These are phyloP conservation scores for Melanopsichium pennsylvanicum DNA, from an alignment of 1,284 basidiomycete genomes.

Conservation along the genomic window DNA sequence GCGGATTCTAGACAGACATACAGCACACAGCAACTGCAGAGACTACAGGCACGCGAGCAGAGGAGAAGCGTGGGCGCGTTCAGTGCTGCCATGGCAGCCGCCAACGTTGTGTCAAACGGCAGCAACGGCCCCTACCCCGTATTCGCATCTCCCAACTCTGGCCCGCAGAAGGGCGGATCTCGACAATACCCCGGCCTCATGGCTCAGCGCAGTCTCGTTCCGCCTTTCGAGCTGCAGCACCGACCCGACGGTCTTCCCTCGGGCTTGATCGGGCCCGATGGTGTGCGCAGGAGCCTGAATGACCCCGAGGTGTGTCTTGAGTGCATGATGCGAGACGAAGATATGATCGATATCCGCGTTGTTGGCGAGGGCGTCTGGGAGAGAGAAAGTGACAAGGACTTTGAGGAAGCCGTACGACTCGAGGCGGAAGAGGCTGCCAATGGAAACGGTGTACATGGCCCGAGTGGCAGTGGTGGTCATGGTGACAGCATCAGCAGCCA, in stretches of 20 bases:
- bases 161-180: conserved; percentile 30
- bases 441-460: neutral
- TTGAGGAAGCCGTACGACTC: conserved; percentile 77
- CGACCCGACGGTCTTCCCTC: conserved; percentile 60
- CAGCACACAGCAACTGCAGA: conserved; percentile 60
- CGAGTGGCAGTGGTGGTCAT: conserved; percentile 15
- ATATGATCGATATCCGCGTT: conserved; percentile 95
- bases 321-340: conserved; percentile 98
- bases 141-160: conserved; percentile 39
- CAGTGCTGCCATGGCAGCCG: conserved; percentile 52
- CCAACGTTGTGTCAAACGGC: conserved; percentile 50
- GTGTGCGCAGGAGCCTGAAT: conserved; percentile 55
- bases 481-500: conserved; percentile 35
- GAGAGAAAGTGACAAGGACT: conserved; percentile 82
- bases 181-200: conserved; percentile 59
- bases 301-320: conserved; percentile 86
- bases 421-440: conserved; percentile 69
- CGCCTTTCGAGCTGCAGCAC: conserved; percentile 64
- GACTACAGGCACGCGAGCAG: conserved; percentile 52
- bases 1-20: conserved; percentile 26
- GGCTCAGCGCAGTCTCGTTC: conserved; percentile 60
- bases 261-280: conserved; percentile 56
- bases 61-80: conserved; percentile 55
- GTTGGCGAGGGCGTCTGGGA: conserved; percentile 87
- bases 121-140: conserved; percentile 59